A percentile compares a stretch with the other conserved stretches of the same genome.
These are phyloP conservation scores for Lactarius indigo DNA, from an alignment of 768 basidiomycete genomes.

Conservation along the genomic window DNA sequence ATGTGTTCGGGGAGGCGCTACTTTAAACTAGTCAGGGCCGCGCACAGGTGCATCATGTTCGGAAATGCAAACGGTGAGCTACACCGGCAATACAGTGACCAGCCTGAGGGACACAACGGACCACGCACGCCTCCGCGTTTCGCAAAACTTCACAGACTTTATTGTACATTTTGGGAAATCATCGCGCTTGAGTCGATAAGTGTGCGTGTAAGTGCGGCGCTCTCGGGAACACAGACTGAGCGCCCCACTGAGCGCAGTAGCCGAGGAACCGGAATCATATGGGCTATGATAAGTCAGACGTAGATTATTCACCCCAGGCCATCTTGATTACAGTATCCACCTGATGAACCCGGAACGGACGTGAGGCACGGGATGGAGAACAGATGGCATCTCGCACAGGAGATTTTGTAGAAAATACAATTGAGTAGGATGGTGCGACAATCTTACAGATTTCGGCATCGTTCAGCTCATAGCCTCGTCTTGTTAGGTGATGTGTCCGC, in stretches of 20 bases:
- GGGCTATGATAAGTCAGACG: not conserved
- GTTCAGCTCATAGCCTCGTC: constrained; percentile 5
- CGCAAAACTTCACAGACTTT: not conserved
- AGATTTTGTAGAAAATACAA: not conserved
- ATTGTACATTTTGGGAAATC: not conserved
- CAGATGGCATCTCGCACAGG: no score
- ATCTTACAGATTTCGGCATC: not conserved
- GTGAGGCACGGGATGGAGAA: not conserved
- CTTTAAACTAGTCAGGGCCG: no score
- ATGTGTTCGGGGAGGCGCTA: no score
- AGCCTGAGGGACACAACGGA: no score
- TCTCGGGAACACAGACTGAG: no score
- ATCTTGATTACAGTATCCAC: no score
- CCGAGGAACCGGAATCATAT: not conserved
- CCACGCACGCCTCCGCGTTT: no score
- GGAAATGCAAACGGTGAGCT: not conserved
- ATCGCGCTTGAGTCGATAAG: no score
- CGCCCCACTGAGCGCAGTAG: no score
- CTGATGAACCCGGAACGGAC: not conserved
- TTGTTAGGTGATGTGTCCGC: constrained; percentile 29
- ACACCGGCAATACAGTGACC: no score
- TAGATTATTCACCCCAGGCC: not conserved
- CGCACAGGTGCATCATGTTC: no score
- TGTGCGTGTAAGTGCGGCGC: no score
- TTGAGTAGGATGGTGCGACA: not conserved